Evolutionary conservation across 2,329 filamentous ascomycete genomes (phyloP), one percentile per base, ranked within the genome.

Genomic region (Geoglossum cookeanum): DNA sequence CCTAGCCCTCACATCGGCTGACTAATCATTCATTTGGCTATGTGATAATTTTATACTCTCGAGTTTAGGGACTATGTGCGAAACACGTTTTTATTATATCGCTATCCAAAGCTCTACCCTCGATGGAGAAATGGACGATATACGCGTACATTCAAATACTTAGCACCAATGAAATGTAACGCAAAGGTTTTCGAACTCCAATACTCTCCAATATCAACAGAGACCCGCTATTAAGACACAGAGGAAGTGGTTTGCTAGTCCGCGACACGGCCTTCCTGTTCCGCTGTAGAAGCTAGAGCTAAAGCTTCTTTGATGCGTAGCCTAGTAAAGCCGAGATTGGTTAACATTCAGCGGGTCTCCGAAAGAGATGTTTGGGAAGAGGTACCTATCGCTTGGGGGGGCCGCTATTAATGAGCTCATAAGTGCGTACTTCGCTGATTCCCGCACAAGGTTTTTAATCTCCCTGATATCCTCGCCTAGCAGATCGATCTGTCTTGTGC

Each of bases 371-470:
- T 37, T 9, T n/a, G 32, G 49, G 33, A 17, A 35, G 17, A 32
- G 30, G n/a, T 53, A 53, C 49, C 49, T 53, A 17, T 53, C 49
- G 30, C 15, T 35, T 17, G 49, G 49, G 7, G 49, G 49, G 33
- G 30, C 30, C 37, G 49, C 49, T 53, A 53, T 53, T 32, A 53
- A 53, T 8, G 49, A 53, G 49, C 49, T 53, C 49, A 53, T 53
- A 17, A 53, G 49, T n/a, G 49, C 49, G 37, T 53, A 53, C 33
- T 53, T 53, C 49, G 49, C 30, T 17, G 49, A 53, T 33, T 53
- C 49, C 15, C 49, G 30, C 30, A 53, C 49, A 53, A 53, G 49
- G 9, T n/a, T 53, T 37, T 53, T 53, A 35, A 53, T 53, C 49
- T 53, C 49, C 49, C 37, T 53, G 33, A 53, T 53, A 35, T 53